phyloP scores from a whole-genome alignment of 345 rosid genomes.

The Rhizophora apiculata region DNA sequence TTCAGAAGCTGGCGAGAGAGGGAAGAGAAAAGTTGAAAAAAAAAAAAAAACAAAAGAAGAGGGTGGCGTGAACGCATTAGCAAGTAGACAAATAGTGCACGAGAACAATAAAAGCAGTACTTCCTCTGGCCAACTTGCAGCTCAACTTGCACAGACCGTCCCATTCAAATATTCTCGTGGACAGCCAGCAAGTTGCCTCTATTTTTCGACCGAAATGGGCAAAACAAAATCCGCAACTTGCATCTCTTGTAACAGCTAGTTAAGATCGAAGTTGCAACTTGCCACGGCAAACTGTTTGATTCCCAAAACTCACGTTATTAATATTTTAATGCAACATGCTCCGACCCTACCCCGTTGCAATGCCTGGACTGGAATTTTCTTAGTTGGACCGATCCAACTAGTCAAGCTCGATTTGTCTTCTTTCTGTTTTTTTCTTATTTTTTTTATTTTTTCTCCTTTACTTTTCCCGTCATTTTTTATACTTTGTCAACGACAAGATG shows the following conservation, averaged over 20 bases:
- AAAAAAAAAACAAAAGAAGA: neutral
- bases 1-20: neutral
- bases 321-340: conserved; percentile 18
- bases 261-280: conserved; percentile 9
- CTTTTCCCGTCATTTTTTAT: no score
- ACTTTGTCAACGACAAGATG: no score
- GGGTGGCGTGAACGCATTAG: conserved; percentile 37
- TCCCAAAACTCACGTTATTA: conserved; percentile 21
- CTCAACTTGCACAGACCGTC: conserved; percentile 49
- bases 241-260: conserved; percentile 14
- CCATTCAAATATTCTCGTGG: neutral
- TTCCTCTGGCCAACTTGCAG: neutral
- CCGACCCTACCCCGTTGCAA: neutral
- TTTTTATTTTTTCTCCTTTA: no score
- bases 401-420: no score
- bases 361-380: conserved; percentile 1
- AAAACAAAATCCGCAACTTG: conserved; percentile 26
- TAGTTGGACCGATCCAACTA: neutral
- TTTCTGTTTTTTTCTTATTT: no score
- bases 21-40: neutral
- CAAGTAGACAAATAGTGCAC: conserved; percentile 24
- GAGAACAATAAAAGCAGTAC: conserved; percentile 26
- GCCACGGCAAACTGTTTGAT: conserved; percentile 10
- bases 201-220: neutral
- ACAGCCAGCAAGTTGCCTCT: conserved; percentile 43